Conservation (phyloP, 176 grass and related monocot species). For the Puya raimondii region DNA sequence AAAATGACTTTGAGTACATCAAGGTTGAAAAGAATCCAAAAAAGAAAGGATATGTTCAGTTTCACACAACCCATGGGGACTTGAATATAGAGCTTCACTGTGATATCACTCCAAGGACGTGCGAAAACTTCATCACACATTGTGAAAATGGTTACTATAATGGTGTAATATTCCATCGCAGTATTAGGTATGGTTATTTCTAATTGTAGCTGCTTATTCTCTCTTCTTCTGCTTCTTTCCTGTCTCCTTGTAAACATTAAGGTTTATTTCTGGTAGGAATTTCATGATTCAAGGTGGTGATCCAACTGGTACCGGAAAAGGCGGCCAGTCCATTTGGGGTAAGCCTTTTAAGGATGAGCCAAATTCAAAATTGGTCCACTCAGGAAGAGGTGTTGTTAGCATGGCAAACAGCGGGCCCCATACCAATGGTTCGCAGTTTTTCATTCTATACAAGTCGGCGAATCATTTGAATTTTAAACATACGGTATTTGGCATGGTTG, state of each 20-base stretch:
- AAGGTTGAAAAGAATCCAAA: slow-evolving; percentile 93
- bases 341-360: slow-evolving; percentile 95
- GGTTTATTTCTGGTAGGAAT: slow-evolving; percentile 44
- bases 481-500: slow-evolving; percentile 93
- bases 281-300: slow-evolving; percentile 99
- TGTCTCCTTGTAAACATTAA: slow-evolving; percentile 1
- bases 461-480: slow-evolving; percentile 90
- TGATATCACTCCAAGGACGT: slow-evolving; percentile 81
- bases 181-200: slow-evolving; percentile 50
- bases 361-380: slow-evolving; percentile 92
- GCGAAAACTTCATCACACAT: slow-evolving; percentile 95
- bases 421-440: slow-evolving; percentile 94
- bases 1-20: slow-evolving; percentile 85
- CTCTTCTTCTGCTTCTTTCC: slow-evolving; percentile 7
- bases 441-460: slow-evolving; percentile 95
- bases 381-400: slow-evolving; percentile 85
- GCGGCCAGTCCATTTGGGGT: slow-evolving; percentile 93
- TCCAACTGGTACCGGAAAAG: slow-evolving; percentile 87
- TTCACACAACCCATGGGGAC: slow-evolving; percentile 93
- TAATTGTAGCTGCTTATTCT: not conserved
- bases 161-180: slow-evolving; percentile 82
- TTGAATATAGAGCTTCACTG: slow-evolving; percentile 96
- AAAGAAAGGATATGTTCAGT: slow-evolving; percentile 94
- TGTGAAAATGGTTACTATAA: slow-evolving; percentile 99
- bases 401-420: slow-evolving; percentile 95